phyloP scores from a whole-genome alignment of 163 green algal genomes.

The Chlamydomonas reinhardtii region DNA sequence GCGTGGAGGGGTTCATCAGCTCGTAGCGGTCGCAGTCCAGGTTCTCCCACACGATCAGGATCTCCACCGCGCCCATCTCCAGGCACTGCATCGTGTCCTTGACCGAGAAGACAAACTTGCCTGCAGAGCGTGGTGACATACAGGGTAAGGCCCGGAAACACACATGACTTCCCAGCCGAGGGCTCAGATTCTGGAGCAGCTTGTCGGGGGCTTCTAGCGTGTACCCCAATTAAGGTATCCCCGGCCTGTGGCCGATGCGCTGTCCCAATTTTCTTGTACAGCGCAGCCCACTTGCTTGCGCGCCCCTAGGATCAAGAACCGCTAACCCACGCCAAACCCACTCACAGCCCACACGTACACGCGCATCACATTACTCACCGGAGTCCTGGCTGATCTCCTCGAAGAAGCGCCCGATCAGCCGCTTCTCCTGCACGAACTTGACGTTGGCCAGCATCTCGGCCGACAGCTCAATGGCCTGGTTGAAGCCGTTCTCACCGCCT shows the following conservation, averaged over 20 bases:
- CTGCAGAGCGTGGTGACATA: constrained; percentile 29
- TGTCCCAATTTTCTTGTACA: too few relatives aligned
- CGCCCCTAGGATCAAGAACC: too few relatives aligned
- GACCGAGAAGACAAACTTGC: constrained; percentile 94
- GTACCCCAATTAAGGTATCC: too few relatives aligned
- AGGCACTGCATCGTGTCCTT: constrained; percentile 96
- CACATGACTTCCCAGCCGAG: too few relatives aligned
- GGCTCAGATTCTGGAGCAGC: too few relatives aligned
- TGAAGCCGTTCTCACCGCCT: constrained; percentile 99
- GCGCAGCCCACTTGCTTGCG: too few relatives aligned
- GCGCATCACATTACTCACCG: neutral
- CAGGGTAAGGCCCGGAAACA: too few relatives aligned
- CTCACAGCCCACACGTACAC: neutral
- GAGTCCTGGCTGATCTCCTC: constrained; percentile 93
- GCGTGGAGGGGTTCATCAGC: constrained; percentile 81
- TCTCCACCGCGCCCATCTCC: constrained; percentile 98
- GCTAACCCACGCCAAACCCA: too few relatives aligned
- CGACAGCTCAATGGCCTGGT: constrained; percentile 98
- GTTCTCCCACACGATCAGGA: constrained; percentile 98
- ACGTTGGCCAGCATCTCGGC: constrained; percentile 97
- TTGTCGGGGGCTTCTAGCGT: too few relatives aligned
- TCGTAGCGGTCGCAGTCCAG: constrained; percentile 85
- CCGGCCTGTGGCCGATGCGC: too few relatives aligned
- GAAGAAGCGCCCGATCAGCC: constrained; percentile 94
- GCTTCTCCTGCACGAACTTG: constrained; percentile 97